Base-by-base conservation (phyloP, 1,139 yeast species). In the Wickerhamomyces sp. region DNA sequence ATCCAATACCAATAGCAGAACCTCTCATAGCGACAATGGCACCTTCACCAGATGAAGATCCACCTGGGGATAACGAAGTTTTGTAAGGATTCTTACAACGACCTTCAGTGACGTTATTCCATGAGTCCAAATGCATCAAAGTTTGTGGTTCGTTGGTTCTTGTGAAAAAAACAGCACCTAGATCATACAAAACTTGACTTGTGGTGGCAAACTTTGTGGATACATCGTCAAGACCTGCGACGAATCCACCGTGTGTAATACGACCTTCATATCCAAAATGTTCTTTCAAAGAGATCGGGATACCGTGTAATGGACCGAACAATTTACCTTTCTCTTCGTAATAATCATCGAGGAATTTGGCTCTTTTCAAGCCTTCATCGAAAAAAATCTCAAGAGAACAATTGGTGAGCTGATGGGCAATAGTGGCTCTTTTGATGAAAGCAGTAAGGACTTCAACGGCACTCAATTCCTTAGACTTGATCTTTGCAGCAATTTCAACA, bases 231-330 rank as follows among this genome's bases (percentile, higher is more conserved):
- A 57, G 26, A 54, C 64, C 28, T 2, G 75, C 68, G 8, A 69
- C 62, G 39, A 59, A 69, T 6, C 78, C 79, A 31, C 70, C 54
- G 0, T 71, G 54, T 1, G 75, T 60, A 28, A 64, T 70, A 6
- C 64, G 39, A 1, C 77, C 78, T 36, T 59, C 62, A n/a, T 72
- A 45, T 36, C 70, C 68, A 36, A 72, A 55, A 41, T 70, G 73
- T 42, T 74, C 80, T 43, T 72, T 71, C 36, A 80, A 51, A 3
- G 86, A 75, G 32, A 81, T 63, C 9, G 88, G 88, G 38, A 82
- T 59, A 4, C 89, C 91, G 35, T 82, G 86, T 23, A 81, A 57
- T 6, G 81, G 79, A 13, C 84, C 83, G 12, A 61, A 38, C 0
- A 61, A 41, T 32, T 61, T 52, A 1, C 71, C 72, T 16, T 52